These are phyloP conservation scores for Lepidopterella palustris DNA, from an alignment of 495 filamentous ascomycete genomes.

Conservation along the genomic window DNA sequence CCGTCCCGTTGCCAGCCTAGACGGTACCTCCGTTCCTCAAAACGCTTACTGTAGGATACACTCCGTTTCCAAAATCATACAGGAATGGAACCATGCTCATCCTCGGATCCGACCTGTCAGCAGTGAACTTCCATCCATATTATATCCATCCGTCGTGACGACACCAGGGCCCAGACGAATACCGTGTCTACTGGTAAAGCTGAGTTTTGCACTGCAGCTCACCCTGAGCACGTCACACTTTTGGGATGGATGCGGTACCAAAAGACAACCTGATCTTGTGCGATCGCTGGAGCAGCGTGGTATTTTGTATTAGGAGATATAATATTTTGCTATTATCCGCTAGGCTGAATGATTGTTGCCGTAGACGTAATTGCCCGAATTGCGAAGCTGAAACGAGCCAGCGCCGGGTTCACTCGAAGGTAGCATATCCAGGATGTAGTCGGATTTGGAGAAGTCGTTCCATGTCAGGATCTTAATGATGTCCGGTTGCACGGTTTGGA, in stretches of 20 bases:
- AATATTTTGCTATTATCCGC: slow-evolving; percentile 7
- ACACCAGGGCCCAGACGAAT: slow-evolving; percentile 3
- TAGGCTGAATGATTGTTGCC: slow-evolving; percentile 3
- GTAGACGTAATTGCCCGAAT: slow-evolving; percentile 1
- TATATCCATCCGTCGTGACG: background rate
- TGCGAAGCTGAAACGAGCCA: background rate
- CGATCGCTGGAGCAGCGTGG: background rate
- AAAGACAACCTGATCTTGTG: slow-evolving; percentile 25
- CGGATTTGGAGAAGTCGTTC: slow-evolving; percentile 30
- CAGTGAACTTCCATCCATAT: background rate
- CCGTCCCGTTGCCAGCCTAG: background rate
- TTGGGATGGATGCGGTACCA: slow-evolving; percentile 31
- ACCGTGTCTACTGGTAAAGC: background rate
- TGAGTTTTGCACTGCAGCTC: background rate
- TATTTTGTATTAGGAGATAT: slow-evolving; percentile 7
- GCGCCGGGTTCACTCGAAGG: background rate
- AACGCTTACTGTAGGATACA: background rate
- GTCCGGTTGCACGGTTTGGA: slow-evolving; percentile 9
- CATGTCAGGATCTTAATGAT: slow-evolving; percentile 30
- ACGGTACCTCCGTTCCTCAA: background rate
- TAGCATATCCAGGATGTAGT: slow-evolving; percentile 28
- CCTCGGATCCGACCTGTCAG: background rate
- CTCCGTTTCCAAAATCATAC: background rate
- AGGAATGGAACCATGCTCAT: background rate
- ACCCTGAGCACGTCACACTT: slow-evolving; percentile 12